Percentiles rank a stretch among this genome's conserved stretches.
Evolutionary conservation across 257 asterid species (phyloP).

Genomic region (Marsdenia floribunda): DNA sequence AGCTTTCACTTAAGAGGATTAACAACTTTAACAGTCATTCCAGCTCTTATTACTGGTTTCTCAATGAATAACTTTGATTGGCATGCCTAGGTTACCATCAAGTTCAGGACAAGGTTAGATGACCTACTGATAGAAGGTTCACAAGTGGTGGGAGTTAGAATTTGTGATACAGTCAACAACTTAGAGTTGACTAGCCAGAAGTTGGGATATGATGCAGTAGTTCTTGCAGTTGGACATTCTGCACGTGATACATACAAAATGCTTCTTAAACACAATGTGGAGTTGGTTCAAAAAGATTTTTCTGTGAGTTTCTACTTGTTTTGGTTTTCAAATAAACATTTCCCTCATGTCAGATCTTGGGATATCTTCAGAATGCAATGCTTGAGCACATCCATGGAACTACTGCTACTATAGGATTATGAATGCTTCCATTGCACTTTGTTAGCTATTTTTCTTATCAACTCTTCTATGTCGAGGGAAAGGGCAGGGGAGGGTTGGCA

Average conservation of each 20-base stretch:
- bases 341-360: neutral
- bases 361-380: neutral
- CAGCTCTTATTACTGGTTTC: neutral
- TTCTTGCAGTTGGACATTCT: conserved; percentile 97
- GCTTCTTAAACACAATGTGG: conserved; percentile 81
- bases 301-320: conserved; percentile 51
- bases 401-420: neutral
- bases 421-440: neutral
- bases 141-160: conserved; percentile 61
- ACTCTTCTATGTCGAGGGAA: neutral
- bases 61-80: conserved; percentile 9
- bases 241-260: conserved; percentile 86
- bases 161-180: conserved; percentile 50
- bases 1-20: conserved; percentile 17
- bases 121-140: conserved; percentile 68
- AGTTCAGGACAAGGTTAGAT: conserved; percentile 85
- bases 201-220: conserved; percentile 71
- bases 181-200: conserved; percentile 30
- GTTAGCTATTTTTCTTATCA: neutral
- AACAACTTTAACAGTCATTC: conserved; percentile 4
- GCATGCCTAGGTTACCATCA: conserved; percentile 61
- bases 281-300: conserved; percentile 70
- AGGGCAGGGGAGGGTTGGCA: too few relatives aligned
- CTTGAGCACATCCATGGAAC: neutral
- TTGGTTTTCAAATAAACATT: neutral